Evolutionary conservation across 2,329 filamentous ascomycete genomes (phyloP), one percentile per base, ranked within the genome.

Genomic region (Aspergillus jensenii): DNA sequence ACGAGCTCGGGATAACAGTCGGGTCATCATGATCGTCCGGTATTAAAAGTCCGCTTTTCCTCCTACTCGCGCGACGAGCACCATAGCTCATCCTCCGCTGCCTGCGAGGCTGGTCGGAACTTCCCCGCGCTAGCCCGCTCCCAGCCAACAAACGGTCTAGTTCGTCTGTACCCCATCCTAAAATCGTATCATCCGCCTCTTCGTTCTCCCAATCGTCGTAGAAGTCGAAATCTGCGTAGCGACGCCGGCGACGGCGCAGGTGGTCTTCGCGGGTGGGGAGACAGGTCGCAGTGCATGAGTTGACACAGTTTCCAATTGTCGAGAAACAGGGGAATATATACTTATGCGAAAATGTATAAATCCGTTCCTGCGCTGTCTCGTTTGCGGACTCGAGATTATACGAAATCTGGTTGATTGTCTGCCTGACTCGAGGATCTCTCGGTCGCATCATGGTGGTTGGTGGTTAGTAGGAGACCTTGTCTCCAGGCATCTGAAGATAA

Each of bases 131-230:
- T 48, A 73, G 63, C 12, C 73, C 87, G 15, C 86, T 88, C 6
- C 89, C 88, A 11, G 88, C 90, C 51, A 96, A 78, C 62, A 97
- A 76, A 52, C 91, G 83, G 71, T 96, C 93, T 78, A 96, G 87
- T 71, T 96, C 92, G 68, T 96, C 92, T 65, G 84, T 87, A 40
- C 88, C 87, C 90, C 91, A 96, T 46, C 86, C 88, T 52, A 93
- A 78, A 48, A 93, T 74, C 40, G 86, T 83, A 35, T 79, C 80
- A 51, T 84, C 82, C 31, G 65, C 68, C 56, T 86, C 83, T 55
- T 86, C 82, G 46, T 84, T 81, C 60, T 96, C 91, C 93, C 93
- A 98, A 75, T 97, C 93, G 75, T 97, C 93, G 78, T 98, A 98
- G 73, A 98, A 98, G 74, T 97, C 93, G 72, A 98, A 98, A 68